phyloP scores from a whole-genome alignment of 1,284 basidiomycete genomes.

The Puccinia brachypodii region DNA sequence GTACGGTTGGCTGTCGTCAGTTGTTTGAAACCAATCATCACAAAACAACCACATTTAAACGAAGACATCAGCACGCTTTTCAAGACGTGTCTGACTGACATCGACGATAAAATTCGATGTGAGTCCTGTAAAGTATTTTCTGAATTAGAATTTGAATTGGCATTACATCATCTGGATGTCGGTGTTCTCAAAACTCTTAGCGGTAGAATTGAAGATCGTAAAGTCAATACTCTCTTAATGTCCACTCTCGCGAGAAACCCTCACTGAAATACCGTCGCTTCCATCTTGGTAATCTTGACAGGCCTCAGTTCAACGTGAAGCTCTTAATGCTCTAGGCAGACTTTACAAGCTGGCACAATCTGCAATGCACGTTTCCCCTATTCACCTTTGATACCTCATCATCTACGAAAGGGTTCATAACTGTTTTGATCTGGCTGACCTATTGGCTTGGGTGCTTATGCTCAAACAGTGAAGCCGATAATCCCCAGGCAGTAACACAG shows the following conservation, averaged over 20 bases:
- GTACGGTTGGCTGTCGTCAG: slow-evolving; percentile 81
- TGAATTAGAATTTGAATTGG: slow-evolving; percentile 84
- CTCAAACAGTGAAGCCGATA: slow-evolving; percentile 71
- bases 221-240: slow-evolving; percentile 61
- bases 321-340: slow-evolving; percentile 73
- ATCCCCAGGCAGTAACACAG: slow-evolving; percentile 70
- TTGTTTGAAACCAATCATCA: slow-evolving; percentile 66
- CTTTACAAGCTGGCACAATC: slow-evolving; percentile 79
- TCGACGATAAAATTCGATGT: slow-evolving; percentile 86
- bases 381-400: not conserved
- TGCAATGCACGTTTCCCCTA: slow-evolving; percentile 70
- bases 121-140: slow-evolving; percentile 79
- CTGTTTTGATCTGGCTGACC: not conserved
- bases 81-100: slow-evolving; percentile 71
- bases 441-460: not conserved
- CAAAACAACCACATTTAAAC: slow-evolving; percentile 69
- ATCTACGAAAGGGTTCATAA: not conserved
- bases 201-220: slow-evolving; percentile 79
- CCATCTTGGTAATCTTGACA: slow-evolving; percentile 55
- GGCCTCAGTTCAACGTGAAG: slow-evolving; percentile 76
- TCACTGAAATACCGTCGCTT: not conserved
- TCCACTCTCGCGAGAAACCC: not conserved
- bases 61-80: slow-evolving; percentile 72
- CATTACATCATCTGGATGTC: slow-evolving; percentile 74
- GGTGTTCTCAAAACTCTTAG: slow-evolving; percentile 68